These are phyloP conservation scores for Ganoderma boninense DNA, from an alignment of 1,284 basidiomycete genomes.

Conservation along the genomic window DNA sequence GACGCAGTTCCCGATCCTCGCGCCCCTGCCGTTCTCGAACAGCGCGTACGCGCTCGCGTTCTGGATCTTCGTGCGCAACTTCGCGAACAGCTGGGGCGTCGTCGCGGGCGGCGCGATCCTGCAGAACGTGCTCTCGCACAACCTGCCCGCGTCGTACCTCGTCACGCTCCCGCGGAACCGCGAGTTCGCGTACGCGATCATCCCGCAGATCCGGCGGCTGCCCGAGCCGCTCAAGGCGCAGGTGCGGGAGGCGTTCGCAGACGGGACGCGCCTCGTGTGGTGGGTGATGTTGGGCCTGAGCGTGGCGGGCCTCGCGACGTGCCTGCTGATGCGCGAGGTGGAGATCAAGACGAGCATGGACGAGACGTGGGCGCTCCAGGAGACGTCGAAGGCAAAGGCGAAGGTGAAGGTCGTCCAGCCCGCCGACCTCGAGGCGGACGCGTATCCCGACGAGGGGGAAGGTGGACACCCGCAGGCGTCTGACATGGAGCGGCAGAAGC, in stretches of 20 bases:
- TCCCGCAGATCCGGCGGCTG: conserved; percentile 21
- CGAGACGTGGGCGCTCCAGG: conserved; percentile 28
- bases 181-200: conserved; percentile 31
- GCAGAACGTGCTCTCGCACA: conserved; percentile 24
- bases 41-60: conserved; percentile 44
- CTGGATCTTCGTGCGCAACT: conserved; percentile 42
- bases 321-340: conserved; percentile 25
- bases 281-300: conserved; percentile 25
- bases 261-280: conserved; percentile 26
- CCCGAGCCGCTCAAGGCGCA: conserved; percentile 18
- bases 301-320: conserved; percentile 22
- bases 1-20: conserved; percentile 45
- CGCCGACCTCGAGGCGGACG: not conserved
- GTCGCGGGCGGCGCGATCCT: conserved; percentile 29
- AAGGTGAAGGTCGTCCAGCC: not conserved
- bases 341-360: conserved; percentile 22
- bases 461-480: not conserved
- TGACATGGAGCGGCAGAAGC: not conserved
- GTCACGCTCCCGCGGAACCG: conserved; percentile 22
- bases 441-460: not conserved
- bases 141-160: conserved; percentile 25
- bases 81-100: conserved; percentile 36
- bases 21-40: conserved; percentile 42
- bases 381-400: conserved; percentile 9
- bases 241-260: conserved; percentile 31